phyloP scores from a whole-genome alignment of 1,139 yeast genomes.

The Kodamaea ohmeri region DNA sequence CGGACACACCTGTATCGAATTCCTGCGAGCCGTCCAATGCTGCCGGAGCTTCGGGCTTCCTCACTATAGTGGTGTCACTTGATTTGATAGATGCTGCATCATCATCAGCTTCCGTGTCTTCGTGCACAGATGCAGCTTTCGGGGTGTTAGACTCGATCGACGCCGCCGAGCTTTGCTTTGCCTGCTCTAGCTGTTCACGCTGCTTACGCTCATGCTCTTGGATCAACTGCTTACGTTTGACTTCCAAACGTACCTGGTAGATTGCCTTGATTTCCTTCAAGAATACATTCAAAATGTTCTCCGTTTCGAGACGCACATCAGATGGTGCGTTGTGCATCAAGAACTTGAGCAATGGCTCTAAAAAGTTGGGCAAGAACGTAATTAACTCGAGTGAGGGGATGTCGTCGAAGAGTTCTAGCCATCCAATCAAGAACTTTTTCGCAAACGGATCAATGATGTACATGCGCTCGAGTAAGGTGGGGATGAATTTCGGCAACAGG shows the following conservation, averaged over 20 bases:
- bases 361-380: slow-evolving; percentile 81
- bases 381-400: slow-evolving; percentile 90
- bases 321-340: slow-evolving; percentile 75
- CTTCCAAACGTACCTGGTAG: slow-evolving; percentile 60
- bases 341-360: slow-evolving; percentile 81
- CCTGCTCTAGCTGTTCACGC: slow-evolving; percentile 7
- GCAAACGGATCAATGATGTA: slow-evolving; percentile 92
- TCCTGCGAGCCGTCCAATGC: slow-evolving; percentile 6
- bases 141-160: neutral
- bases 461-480: slow-evolving; percentile 84
- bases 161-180: slow-evolving; percentile 5
- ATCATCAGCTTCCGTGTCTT: slow-evolving; percentile 11
- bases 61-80: slow-evolving; percentile 23
- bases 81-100: slow-evolving; percentile 28
- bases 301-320: slow-evolving; percentile 86
- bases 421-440: slow-evolving; percentile 83
- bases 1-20: slow-evolving; percentile 19
- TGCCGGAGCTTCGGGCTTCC: slow-evolving; percentile 14
- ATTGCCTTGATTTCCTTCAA: slow-evolving; percentile 78
- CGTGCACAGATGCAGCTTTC: slow-evolving; percentile 1
- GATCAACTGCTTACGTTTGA: slow-evolving; percentile 32
- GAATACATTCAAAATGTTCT: slow-evolving; percentile 69
- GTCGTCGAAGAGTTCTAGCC: slow-evolving; percentile 88
- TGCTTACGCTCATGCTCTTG: slow-evolving; percentile 16
- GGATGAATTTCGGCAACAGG: slow-evolving; percentile 83